These are phyloP conservation scores for Amauroascus verrucosus DNA, from an alignment of 2,329 filamentous ascomycete species.

Conservation along the genomic window DNA sequence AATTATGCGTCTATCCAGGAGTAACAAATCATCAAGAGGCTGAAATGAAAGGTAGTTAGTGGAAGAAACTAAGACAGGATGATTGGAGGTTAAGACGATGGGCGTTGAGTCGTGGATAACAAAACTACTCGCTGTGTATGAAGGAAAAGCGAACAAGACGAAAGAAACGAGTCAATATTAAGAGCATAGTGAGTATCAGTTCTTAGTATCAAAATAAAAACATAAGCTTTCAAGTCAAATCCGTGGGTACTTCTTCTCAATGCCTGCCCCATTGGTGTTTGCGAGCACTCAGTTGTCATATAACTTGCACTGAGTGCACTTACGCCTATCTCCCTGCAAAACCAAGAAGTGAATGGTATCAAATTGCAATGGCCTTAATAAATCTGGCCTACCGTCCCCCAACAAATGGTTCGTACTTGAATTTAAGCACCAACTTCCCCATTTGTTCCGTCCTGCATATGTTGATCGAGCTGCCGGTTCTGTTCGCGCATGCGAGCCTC, in stretches of 20 bases:
- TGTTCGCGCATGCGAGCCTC: constrained; percentile 93
- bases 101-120: not conserved
- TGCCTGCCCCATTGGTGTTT: not conserved
- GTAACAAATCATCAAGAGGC: not conserved
- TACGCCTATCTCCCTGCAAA: not conserved
- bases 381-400: not conserved
- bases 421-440: constrained; percentile 19
- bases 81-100: not conserved
- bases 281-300: not conserved
- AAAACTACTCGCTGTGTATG: not conserved
- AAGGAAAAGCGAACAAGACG: not conserved
- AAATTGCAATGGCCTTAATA: not conserved
- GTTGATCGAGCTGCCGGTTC: constrained; percentile 33
- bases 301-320: not conserved
- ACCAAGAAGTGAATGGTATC: constrained; percentile 9
- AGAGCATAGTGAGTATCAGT: constrained; percentile 12
- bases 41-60: not conserved
- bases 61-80: not conserved
- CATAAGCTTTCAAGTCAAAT: constrained; percentile 7
- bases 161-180: constrained; percentile 11
- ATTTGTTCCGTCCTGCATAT: constrained; percentile 20
- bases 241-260: constrained; percentile 7
- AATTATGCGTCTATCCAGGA: not conserved
- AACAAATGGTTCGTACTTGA: not conserved
- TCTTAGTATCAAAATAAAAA: constrained; percentile 11